A percentile compares a stretch with the other conserved stretches of the same genome.
These are phyloP conservation scores for Fraxinus quadrangulata DNA, from an alignment of 257 asterid genomes.

Conservation along the genomic window DNA sequence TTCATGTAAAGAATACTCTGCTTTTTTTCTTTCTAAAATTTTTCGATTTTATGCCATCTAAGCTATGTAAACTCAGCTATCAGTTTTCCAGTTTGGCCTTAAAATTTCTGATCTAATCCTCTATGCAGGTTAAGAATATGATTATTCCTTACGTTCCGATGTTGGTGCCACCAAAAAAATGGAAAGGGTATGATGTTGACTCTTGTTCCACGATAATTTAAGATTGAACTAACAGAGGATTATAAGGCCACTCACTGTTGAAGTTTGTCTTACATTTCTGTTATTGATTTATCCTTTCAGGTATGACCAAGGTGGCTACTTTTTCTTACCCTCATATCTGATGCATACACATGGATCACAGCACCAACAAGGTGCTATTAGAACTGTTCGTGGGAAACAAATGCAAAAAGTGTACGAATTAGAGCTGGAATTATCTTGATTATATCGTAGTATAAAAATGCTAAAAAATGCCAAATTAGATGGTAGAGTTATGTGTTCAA, in stretches of 20 bases:
- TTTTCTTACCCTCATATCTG: constrained; percentile 85
- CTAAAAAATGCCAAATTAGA: not conserved
- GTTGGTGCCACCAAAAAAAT: constrained; percentile 95
- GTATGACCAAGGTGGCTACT: constrained; percentile 93
- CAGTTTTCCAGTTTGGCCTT: constrained; percentile 23
- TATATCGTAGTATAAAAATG: constrained; percentile 19
- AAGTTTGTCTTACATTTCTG: constrained; percentile 16
- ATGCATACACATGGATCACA: constrained; percentile 96
- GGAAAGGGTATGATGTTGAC: constrained; percentile 74
- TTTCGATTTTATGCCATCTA: not conserved
- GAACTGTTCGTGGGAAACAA: constrained; percentile 62
- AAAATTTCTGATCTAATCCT: constrained; percentile 20
- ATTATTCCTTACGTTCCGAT: constrained; percentile 88
- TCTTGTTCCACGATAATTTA: constrained; percentile 1
- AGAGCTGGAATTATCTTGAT: constrained; percentile 27
- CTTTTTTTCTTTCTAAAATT: constrained; percentile 8
- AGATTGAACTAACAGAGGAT: constrained; percentile 9
- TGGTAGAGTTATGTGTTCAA: constrained; percentile 3
- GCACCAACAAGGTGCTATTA: constrained; percentile 73
- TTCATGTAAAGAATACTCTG: not conserved
- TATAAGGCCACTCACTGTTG: constrained; percentile 14
- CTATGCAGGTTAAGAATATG: constrained; percentile 76
- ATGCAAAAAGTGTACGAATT: constrained; percentile 87
- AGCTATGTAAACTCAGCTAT: not conserved
- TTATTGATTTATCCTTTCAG: constrained; percentile 45